Percentiles rank a stretch among this genome's conserved stretches.
These are phyloP conservation scores for Steccherinum ochraceum DNA, from an alignment of 768 basidiomycete genomes.

Conservation along the genomic window DNA sequence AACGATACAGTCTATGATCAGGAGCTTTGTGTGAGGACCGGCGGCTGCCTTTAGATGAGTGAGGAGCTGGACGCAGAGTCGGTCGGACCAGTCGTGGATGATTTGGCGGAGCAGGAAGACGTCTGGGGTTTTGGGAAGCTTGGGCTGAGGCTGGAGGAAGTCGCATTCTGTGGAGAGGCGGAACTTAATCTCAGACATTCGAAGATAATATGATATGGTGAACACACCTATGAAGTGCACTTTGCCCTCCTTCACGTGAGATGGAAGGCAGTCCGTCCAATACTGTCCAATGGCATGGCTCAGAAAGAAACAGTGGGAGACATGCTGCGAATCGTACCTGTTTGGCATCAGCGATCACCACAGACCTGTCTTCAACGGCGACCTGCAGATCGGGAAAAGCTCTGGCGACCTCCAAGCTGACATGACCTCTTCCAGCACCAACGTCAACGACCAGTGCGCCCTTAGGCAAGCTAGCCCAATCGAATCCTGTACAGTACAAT, in stretches of 20 bases:
- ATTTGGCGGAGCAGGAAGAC: conserved; percentile 26
- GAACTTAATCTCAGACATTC: neutral
- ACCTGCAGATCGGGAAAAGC: conserved; percentile 8
- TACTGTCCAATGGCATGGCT: conserved; percentile 1
- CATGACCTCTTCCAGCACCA: conserved; percentile 16
- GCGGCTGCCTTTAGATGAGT: conserved; percentile 23
- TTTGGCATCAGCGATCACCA: conserved; percentile 10
- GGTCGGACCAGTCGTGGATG: conserved; percentile 28
- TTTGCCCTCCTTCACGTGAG: neutral
- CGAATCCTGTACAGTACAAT: conserved; percentile 1
- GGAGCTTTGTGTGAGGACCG: conserved; percentile 32
- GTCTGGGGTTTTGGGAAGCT: conserved; percentile 13
- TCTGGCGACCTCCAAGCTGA: conserved; percentile 7
- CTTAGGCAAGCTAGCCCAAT: conserved; percentile 6
- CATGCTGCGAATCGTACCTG: too few relatives aligned
- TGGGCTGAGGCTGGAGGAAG: conserved; percentile 2
- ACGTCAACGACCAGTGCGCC: conserved; percentile 16
- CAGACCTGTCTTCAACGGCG: conserved; percentile 15
- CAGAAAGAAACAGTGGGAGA: neutral
- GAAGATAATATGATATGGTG: neutral
- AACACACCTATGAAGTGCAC: conserved; percentile 5
- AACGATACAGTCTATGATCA: conserved; percentile 31
- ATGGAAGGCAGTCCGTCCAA: conserved; percentile 1
- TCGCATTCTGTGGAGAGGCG: conserved; percentile 9
- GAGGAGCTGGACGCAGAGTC: conserved; percentile 16